Evolutionary conservation across 495 filamentous ascomycete genomes (phyloP).

Genomic region (Podospora comata): DNA sequence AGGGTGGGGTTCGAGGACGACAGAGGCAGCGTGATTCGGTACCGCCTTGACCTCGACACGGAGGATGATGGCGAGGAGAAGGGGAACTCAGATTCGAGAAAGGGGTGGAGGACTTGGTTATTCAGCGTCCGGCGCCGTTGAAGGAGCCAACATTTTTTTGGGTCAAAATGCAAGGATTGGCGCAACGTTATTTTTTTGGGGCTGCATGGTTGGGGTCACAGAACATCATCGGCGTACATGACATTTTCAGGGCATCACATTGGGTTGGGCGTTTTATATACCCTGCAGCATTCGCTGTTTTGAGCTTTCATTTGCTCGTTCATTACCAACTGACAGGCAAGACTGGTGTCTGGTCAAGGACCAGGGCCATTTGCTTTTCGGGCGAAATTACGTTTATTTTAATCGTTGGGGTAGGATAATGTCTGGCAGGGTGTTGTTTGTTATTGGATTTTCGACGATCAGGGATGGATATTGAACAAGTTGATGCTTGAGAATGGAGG

Average conservation of each 20-base stretch:
- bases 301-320: neutral
- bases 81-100: slow-evolving; percentile 8
- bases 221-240: neutral
- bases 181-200: neutral
- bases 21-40: slow-evolving; percentile 52
- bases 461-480: neutral
- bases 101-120: slow-evolving; percentile 31
- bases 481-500: neutral
- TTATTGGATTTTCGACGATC: neutral
- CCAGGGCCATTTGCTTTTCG: neutral
- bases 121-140: slow-evolving; percentile 22
- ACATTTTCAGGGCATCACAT: slow-evolving; percentile 9
- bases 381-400: neutral
- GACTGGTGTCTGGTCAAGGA: neutral
- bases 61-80: slow-evolving; percentile 21
- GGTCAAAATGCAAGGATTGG: neutral
- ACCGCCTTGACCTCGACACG: slow-evolving; percentile 47
- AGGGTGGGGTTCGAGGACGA: slow-evolving; percentile 51
- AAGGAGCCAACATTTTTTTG: neutral
- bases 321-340: neutral
- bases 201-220: slow-evolving; percentile 14
- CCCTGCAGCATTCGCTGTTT: slow-evolving; percentile 16
- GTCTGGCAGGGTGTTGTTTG: neutral
- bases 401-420: neutral
- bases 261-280: slow-evolving; percentile 22